Base-by-base conservation (phyloP, 495 filamentous ascomycete genomes). In the Arthonia radiata region DNA sequence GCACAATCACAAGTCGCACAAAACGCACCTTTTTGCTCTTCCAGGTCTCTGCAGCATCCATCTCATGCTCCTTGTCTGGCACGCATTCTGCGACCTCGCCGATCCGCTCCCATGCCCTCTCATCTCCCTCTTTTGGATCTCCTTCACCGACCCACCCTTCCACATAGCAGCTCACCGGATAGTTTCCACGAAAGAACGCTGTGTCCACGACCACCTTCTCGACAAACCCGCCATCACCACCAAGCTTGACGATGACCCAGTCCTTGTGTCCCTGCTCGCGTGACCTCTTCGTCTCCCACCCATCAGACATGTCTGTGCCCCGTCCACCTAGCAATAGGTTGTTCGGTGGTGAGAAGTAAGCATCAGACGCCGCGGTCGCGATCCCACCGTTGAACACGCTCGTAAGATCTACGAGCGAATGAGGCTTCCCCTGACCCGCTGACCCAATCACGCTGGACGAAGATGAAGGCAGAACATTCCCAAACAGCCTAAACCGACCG, bases 231-330 rank as follows among this genome's bases (percentile, higher is more conserved):
- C 76, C 80, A 10, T 61, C 54, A 1, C 68, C 59, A 4, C 81
- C 81, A 13, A 93, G 61, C 35, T 61, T 59, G 28, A 89, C 57
- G 33, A 91, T 68, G 6, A 70, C 59, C 81, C 82, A 91, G 48
- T 93, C 82, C 12, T 74, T 53, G 47, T 93, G 82, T 7, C 62
- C 71, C 37, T 65, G 64, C 13, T 57, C 65, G 14, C 82, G 50
- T 17, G 71, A 79, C 19, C 82, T 61, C 28, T 71, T 68, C 7
- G 81, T 93, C 50, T 93, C 81, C 81, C 82, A 93, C 2, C 82
- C 82, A 45, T 90, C 81, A 17, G 80, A 74, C 80, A 91, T 91
- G 47, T 93, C 71, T 42, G 71, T 65, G 4, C 82, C 82, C 15
- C 82, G 57, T 2, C 80, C 80, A 2, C 82, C 81, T 8, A 91